phyloP scores from a whole-genome alignment of 2,329 filamentous ascomycete species.

The Aspergillus novofumigatus region DNA sequence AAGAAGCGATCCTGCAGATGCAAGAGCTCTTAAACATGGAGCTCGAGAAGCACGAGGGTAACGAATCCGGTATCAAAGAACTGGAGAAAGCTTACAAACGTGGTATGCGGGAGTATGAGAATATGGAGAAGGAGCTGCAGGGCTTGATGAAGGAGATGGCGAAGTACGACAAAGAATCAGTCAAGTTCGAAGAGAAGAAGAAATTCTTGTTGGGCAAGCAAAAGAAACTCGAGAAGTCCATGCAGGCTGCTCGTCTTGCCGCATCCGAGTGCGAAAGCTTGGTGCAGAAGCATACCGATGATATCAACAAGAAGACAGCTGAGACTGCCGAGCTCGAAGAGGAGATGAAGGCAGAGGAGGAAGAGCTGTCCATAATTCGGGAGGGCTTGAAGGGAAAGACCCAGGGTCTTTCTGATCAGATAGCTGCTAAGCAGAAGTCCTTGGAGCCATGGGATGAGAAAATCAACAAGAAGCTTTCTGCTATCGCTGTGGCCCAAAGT shows the following conservation, averaged over 20 bases:
- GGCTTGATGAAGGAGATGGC: slow-evolving; percentile 78
- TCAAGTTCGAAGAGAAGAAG: slow-evolving; percentile 96
- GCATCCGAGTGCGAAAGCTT: slow-evolving; percentile 71
- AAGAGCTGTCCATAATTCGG: slow-evolving; percentile 75
- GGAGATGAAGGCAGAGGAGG: slow-evolving; percentile 72
- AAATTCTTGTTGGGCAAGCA: slow-evolving; percentile 89
- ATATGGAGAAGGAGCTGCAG: slow-evolving; percentile 76
- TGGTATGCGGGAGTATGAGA: slow-evolving; percentile 77
- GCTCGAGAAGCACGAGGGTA: slow-evolving; percentile 85
- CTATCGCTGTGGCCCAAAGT: slow-evolving; percentile 89
- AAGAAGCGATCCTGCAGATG: slow-evolving; percentile 88
- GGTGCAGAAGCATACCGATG: slow-evolving; percentile 70
- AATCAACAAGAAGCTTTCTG: slow-evolving; percentile 92
- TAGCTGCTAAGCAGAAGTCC: slow-evolving; percentile 85
- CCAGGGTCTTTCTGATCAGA: slow-evolving; percentile 87
- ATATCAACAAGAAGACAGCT: slow-evolving; percentile 71
- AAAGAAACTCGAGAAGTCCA: slow-evolving; percentile 90
- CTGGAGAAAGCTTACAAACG: slow-evolving; percentile 80
- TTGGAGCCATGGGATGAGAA: slow-evolving; percentile 96
- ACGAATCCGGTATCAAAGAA: slow-evolving; percentile 83
- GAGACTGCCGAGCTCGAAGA: slow-evolving; percentile 74
- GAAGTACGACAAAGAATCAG: slow-evolving; percentile 90
- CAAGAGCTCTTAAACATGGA: slow-evolving; percentile 82
- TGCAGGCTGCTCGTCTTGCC: slow-evolving; percentile 70
- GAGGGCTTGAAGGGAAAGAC: slow-evolving; percentile 93